Base-by-base conservation (phyloP, 2,329 filamentous ascomycete genomes). In the Blastomyces gilchristii region DNA sequence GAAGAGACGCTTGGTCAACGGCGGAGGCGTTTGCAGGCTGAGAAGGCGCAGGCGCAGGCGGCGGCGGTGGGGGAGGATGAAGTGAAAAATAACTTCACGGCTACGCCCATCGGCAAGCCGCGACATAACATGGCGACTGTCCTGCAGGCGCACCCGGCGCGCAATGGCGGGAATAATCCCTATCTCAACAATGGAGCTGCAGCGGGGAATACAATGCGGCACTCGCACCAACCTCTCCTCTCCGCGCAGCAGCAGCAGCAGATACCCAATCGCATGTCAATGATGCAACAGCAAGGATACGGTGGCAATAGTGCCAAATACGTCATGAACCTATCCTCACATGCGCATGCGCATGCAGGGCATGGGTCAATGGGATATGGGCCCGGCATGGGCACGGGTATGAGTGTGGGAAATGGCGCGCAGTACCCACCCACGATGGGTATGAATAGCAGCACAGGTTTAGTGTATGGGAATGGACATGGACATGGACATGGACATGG, bases 61-160 rank as follows among this genome's bases (percentile, higher is more conserved):
- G 56, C 45, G 31, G 57, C 45, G 18, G 65, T 54, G 11, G 63
- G 58, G 25, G 63, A 63, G 66, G 45, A n/a, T 49, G n/a, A 66
- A 25, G 58, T 58, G 58, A 41, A 66, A 53, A 9, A 67, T 66
- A 50, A 67, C 66, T 45, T 56, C 64, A 34, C 62, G 45, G 45
- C 74, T 18, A 68, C 70, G 5, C 41, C 70, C 7, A 37, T 72
- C n/a, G 16, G n/a, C 1, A 72, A 72, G 56, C 71, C 73, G 59
- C 73, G 77, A 63, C 75, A 74, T 52, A 82, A 78, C 66, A 79
- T 80, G 74, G 78, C 77, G 8, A 72, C 77, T 66, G 69, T 81
- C 39, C 79, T 88, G 11, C 77, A 82, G 64, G 78, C 80, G 1
- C 81, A 85, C 67, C 84, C 84, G 6, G 72, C 74, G 31, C 61